Evolutionary conservation across 1,284 basidiomycete genomes (phyloP), one percentile per base, ranked within the genome.

Genomic region (Heterobasidion irregulare): DNA sequence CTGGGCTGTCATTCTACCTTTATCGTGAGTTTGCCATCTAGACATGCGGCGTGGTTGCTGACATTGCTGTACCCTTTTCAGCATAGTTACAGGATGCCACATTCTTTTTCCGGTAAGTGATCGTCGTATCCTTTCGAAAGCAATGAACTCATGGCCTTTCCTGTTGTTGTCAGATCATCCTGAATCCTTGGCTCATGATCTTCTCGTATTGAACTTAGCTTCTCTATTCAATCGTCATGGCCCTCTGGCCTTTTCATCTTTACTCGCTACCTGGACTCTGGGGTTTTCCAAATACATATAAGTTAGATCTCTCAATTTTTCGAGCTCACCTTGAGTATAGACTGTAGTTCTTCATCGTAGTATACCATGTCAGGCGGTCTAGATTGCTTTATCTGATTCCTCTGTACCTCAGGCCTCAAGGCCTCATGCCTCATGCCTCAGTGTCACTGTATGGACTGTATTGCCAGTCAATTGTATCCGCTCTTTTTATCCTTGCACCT

Each of bases 161-260:
- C 26, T 26, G 26, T 47, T 34, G 7, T 53, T 38, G 35, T 38
- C 56, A 85, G 80, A 84, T 90, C 57, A 78, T 89, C 52, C 76
- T 90, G 57, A 90, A 90, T 62, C 86, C 86, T 1, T 86, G 82
- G 82, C 67, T 86, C 48, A 84, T 85, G 82, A 82, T 84, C 53
- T 85, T 86, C 68, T 80, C 78, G 0, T 85, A 82, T 59, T 86
- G 53, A 64, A 38, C 36, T 7, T 2, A 41, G 26, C 26, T 26
- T 41, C 38, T n/a, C 38, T 41, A 41, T n/a, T n/a, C 38, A 26
- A 26, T 26, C 26, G 26, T 26, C 26, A 26, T 26, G 26, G 6
- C 38, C 38, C 38, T 41, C 38, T 7, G 12, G 12, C 4, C 38
- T n/a, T 41, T n/a, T n/a, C 8, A 41, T n/a, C 4, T 41, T 3